These are phyloP conservation scores for Penicillium salamii DNA, from an alignment of 495 filamentous ascomycete species.

Conservation along the genomic window DNA sequence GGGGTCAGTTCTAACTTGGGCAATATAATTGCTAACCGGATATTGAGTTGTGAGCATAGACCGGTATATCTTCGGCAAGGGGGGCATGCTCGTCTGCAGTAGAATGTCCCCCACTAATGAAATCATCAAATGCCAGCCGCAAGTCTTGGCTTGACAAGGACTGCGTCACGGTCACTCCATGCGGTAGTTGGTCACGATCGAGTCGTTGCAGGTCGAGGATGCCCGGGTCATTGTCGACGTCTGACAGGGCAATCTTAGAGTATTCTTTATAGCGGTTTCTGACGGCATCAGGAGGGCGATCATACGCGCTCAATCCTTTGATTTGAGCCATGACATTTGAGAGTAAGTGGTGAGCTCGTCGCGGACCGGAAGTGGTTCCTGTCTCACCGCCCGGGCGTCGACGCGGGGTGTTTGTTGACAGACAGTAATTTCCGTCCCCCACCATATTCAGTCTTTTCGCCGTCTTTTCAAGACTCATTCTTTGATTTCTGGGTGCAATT, in stretches of 20 bases:
- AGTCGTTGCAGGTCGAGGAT: conserved; percentile 50
- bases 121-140: conserved; percentile 34
- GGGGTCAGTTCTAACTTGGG: conserved; percentile 28
- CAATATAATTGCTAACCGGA: conserved; percentile 34
- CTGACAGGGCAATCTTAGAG: conserved; percentile 39
- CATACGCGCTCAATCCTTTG: conserved; percentile 61
- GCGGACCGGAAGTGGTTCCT: too few species aligned
- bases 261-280: conserved; percentile 65
- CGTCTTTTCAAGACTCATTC: conserved; percentile 25
- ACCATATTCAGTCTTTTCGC: conserved; percentile 22
- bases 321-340: conserved; percentile 40
- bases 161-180: conserved; percentile 23
- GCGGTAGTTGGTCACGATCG: conserved; percentile 28
- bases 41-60: conserved; percentile 42
- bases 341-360: too few species aligned
- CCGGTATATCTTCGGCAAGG: conserved; percentile 38
- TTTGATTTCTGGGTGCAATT: background rate
- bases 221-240: conserved; percentile 43
- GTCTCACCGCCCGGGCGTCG: conserved; percentile 32
- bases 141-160: conserved; percentile 33
- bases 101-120: conserved; percentile 20
- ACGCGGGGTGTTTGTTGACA: conserved; percentile 37
- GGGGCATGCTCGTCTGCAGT: conserved; percentile 20
- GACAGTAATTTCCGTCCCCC: conserved; percentile 26
- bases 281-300: conserved; percentile 64